A percentile compares a stretch with the other conserved stretches of the same genome.
Conservation (phyloP, 2,329 filamentous ascomycete species). For the Mariannaea elegans region DNA sequence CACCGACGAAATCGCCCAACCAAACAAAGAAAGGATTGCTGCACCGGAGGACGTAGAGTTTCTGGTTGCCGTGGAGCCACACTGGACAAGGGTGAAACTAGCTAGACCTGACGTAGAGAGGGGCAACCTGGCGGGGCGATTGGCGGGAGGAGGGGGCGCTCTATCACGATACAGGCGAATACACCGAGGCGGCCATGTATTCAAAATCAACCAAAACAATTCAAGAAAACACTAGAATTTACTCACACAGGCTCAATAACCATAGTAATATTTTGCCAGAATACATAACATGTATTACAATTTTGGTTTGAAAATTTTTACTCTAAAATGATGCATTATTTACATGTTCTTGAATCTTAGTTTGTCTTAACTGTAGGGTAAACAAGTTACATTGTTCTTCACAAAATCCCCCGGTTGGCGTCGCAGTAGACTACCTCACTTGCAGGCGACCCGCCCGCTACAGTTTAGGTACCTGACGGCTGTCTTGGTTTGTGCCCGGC, state of each 20-base stretch:
- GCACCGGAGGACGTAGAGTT: slow-evolving; percentile 2
- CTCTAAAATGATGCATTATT: too few species aligned
- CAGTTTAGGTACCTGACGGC: slow-evolving; percentile 15
- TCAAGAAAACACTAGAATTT: too few species aligned
- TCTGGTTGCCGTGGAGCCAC: slow-evolving; percentile 22
- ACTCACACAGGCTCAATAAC: too few species aligned
- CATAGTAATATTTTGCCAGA: too few species aligned
- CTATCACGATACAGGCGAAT: background rate
- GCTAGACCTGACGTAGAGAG: slow-evolving; percentile 35
- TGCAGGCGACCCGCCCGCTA: slow-evolving; percentile 1
- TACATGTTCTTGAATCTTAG: background rate
- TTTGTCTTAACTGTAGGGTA: background rate
- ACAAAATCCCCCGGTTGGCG: background rate
- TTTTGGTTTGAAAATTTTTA: too few species aligned
- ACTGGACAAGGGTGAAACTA: slow-evolving; percentile 22
- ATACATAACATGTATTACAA: too few species aligned
- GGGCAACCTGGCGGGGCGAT: slow-evolving; percentile 41
- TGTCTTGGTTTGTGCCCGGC: background rate
- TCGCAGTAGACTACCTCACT: slow-evolving; percentile 8
- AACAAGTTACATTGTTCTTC: background rate
- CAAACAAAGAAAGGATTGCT: background rate
- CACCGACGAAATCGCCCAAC: background rate
- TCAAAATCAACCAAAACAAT: too few species aligned
- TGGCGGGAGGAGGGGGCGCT: slow-evolving; percentile 26
- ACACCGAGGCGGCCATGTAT: background rate